phyloP scores from a whole-genome alignment of 192 early-diverging fungal species.

The Cetraspora pellucida region DNA sequence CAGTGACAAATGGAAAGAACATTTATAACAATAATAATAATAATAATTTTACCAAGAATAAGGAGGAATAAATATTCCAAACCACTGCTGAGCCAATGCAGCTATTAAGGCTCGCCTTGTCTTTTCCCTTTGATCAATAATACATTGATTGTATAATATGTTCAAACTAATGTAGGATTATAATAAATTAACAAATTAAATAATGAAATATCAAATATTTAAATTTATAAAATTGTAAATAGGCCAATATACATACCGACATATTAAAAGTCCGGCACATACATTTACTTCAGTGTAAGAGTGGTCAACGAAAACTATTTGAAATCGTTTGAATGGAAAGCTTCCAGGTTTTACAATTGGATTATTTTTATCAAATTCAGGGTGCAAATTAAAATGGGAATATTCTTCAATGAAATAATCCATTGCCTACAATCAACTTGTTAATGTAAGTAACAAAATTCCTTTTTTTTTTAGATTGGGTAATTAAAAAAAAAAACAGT shows the following conservation, averaged over 20 bases:
- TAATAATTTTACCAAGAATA: slow-evolving; percentile 32
- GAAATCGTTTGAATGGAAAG: slow-evolving; percentile 83
- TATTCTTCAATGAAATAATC: slow-evolving; percentile 3
- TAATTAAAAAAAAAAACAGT: background rate
- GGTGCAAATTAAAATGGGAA: background rate
- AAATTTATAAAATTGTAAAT: slow-evolving; percentile 50
- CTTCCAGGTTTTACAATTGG: slow-evolving; percentile 32
- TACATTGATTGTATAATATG: slow-evolving; percentile 68
- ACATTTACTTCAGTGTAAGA: slow-evolving; percentile 52
- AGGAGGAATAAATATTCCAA: slow-evolving; percentile 81
- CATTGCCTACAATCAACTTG: background rate
- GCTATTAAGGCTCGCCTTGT: slow-evolving; percentile 71
- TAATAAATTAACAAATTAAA: background rate
- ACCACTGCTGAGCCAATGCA: slow-evolving; percentile 90
- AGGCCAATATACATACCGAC: background rate
- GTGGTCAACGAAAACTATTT: slow-evolving; percentile 88
- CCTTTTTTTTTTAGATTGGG: background rate
- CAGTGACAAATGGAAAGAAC: background rate
- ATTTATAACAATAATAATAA: background rate
- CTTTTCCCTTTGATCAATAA: slow-evolving; percentile 90
- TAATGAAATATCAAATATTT: background rate
- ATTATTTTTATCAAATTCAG: background rate
- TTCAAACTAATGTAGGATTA: slow-evolving; percentile 65
- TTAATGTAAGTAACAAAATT: background rate
- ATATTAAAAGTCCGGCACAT: slow-evolving; percentile 7